Conservation (phyloP, 306 rosid genomes). For the Datisca glomerata region DNA sequence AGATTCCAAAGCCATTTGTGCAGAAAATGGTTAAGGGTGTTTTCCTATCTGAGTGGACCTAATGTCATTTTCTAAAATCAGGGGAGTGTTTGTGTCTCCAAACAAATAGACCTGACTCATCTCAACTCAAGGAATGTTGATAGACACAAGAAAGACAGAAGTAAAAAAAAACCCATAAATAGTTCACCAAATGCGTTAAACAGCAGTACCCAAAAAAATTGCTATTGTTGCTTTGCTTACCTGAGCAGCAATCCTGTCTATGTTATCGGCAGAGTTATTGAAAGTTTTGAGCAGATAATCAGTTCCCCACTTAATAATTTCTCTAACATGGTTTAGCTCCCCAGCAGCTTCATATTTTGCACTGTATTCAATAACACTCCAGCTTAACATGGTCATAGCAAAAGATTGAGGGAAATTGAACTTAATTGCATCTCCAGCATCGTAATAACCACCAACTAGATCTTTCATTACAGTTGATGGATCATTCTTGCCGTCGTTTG, state of each 20-base stretch:
- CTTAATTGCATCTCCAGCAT: slow-evolving; percentile 98
- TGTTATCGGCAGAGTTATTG: slow-evolving; percentile 70
- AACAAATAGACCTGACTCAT: too few relatives aligned
- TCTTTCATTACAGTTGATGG: slow-evolving; percentile 37
- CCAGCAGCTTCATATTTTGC: slow-evolving; percentile 88
- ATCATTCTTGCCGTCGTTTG: slow-evolving; percentile 44
- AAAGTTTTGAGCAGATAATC: slow-evolving; percentile 94
- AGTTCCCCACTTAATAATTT: slow-evolving; percentile 83
- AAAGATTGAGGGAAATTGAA: slow-evolving; percentile 76
- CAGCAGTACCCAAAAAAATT: too few relatives aligned
- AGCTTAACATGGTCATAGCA: slow-evolving; percentile 85
- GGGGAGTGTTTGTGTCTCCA: too few relatives aligned
- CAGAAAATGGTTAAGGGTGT: too few relatives aligned
- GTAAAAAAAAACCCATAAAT: too few relatives aligned
- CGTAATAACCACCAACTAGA: slow-evolving; percentile 83
- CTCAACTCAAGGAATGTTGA: too few relatives aligned
- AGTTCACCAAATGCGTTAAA: not conserved
- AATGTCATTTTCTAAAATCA: too few relatives aligned
- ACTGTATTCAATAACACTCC: slow-evolving; percentile 96
- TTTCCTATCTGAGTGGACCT: too few relatives aligned
- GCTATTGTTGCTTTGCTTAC: slow-evolving; percentile 27
- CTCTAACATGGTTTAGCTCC: slow-evolving; percentile 77
- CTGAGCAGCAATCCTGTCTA: slow-evolving; percentile 48
- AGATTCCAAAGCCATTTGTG: too few relatives aligned
- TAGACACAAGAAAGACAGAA: too few relatives aligned